Evolutionary conservation across 305 asterid species (phyloP), one percentile per base, ranked within the genome.

Genomic region (Fraxinus baroniana): DNA sequence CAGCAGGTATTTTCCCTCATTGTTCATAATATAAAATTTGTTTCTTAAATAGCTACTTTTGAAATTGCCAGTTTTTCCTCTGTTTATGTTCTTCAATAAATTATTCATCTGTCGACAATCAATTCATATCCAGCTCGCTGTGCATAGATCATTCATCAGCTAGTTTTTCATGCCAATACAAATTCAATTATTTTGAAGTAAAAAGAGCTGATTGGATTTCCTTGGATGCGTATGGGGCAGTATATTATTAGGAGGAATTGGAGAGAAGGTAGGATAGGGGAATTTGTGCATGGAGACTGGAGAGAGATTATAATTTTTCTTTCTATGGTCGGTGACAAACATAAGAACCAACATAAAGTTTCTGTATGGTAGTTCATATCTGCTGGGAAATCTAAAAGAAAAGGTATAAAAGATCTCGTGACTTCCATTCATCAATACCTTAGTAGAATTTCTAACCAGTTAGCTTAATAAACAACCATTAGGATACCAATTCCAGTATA

Each of bases 1-100:
- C 87, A 12, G 94, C 94, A 49, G 99, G 98, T 95, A 22, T 20
- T 82, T 74, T 70, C 13, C 77, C 6, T 46, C 57, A 13, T 46
- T 13, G 18, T 46, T 13, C 18, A 46, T 44, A 13, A 5, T 46
- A 46, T 39, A 39, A 39, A 39, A 39, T 39, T 44, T 44, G 15
- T 44, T 44, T 12, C 52, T 12, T 12, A 44, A 12, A 44, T 44
- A 10, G 17, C 52, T 44, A 73, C 85, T 84, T 1, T 73, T 46
- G 17, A 49, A 24, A 71, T 78, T 66, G 35, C 39, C 68, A 79
- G 20, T 62, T 39, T 35, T 52, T 39, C 30, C 26, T 13, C 18
- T 8, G 35, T 64, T 68, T 13, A 68, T 15, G 1, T 28, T 52
- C 84, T 84, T 64, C 66, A 32, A 66, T 81, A 74, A 68, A 66